Conservation (phyloP, 2,329 filamentous ascomycete genomes). For the Fusarium newnesense region DNA sequence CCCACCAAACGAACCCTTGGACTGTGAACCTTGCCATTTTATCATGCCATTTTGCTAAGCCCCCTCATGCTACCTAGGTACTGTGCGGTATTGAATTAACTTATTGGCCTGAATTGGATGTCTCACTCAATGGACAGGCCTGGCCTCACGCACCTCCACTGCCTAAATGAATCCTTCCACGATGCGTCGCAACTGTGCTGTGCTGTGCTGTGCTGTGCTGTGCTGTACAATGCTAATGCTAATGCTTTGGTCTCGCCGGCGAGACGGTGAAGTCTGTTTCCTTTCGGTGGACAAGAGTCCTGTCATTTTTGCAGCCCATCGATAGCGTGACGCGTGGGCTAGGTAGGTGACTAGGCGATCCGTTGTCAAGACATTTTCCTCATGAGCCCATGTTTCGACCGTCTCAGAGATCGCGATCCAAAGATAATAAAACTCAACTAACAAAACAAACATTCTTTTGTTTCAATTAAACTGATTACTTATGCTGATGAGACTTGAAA, state of each 20-base stretch:
- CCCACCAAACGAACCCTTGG: slow-evolving; percentile 29
- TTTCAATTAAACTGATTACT: slow-evolving; percentile 14
- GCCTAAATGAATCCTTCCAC: slow-evolving; percentile 12
- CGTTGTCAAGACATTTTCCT: slow-evolving; percentile 24
- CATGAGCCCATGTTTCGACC: slow-evolving; percentile 22
- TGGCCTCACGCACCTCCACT: background rate
- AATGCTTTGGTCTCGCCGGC: slow-evolving; percentile 2
- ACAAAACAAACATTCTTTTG: slow-evolving; percentile 8
- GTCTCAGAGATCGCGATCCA: slow-evolving; percentile 29
- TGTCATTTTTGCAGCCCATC: slow-evolving; percentile 10
- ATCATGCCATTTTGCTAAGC: slow-evolving; percentile 27
- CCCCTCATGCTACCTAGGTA: background rate
- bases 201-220: background rate
- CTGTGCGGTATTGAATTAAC: background rate
- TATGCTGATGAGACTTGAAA: background rate
- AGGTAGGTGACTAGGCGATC: slow-evolving; percentile 27
- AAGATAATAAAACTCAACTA: background rate
- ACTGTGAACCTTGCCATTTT: slow-evolving; percentile 8
- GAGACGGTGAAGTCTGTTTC: slow-evolving; percentile 19
- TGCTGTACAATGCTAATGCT: background rate
- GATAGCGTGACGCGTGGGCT: slow-evolving; percentile 33
- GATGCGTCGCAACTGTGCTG: background rate
- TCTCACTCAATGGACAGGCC: slow-evolving; percentile 23
- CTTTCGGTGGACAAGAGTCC: slow-evolving; percentile 11
- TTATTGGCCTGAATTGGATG: slow-evolving; percentile 14